phyloP scores from a whole-genome alignment of 1,284 basidiomycete genomes.

The Inonotus obliquus region DNA sequence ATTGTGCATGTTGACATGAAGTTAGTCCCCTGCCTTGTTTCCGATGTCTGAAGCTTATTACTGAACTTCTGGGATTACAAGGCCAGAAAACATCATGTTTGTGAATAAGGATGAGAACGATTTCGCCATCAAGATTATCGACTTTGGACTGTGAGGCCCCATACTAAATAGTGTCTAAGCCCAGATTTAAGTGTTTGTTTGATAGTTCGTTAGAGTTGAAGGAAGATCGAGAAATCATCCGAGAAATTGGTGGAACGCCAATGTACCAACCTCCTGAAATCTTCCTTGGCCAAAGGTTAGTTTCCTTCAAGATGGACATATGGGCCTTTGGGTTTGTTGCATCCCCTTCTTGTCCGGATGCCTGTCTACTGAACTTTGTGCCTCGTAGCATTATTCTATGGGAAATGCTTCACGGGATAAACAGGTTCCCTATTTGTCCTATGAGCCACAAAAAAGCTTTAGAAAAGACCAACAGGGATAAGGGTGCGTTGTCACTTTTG shows the following conservation, averaged over 20 bases:
- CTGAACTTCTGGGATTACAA: background rate
- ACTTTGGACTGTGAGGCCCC: background rate
- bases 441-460: background rate
- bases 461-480: background rate
- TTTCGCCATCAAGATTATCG: background rate
- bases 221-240: background rate
- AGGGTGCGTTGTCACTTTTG: background rate
- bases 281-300: background rate
- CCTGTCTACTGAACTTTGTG: background rate
- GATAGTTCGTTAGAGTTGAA: background rate
- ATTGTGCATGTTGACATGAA: constrained; percentile 1
- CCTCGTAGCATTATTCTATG: background rate
- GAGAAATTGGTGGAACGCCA: background rate
- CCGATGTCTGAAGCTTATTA: background rate
- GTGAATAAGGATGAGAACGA: background rate
- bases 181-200: background rate
- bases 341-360: background rate
- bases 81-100: constrained; percentile 1
- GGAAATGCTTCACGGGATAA: background rate
- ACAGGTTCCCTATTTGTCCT: background rate
- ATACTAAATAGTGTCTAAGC: background rate
- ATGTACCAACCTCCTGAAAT: background rate
- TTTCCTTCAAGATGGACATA: background rate
- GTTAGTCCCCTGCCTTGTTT: background rate
- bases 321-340: background rate